Percentiles rank a stretch among this genome's conserved stretches.
phyloP scores from a whole-genome alignment of 495 filamentous ascomycete genomes.

The Xylaria bambusicola region DNA sequence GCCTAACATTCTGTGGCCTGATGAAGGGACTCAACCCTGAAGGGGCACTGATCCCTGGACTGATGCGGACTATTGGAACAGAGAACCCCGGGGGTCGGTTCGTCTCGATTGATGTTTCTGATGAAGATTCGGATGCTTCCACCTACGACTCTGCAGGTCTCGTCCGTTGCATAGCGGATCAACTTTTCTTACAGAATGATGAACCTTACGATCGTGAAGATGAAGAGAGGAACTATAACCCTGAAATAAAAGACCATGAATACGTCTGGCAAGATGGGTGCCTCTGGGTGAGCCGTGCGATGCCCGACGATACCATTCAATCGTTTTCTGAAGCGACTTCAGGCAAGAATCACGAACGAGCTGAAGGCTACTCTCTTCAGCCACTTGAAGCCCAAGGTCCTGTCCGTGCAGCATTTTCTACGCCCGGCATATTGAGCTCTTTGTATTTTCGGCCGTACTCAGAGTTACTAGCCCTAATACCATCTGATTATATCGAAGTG shows the following conservation, averaged over 20 bases:
- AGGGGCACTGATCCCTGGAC: slow-evolving; percentile 29
- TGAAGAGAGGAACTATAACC: slow-evolving; percentile 2
- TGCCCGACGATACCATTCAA: slow-evolving; percentile 26
- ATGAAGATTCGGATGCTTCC: neutral
- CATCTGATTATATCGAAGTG: slow-evolving; percentile 35
- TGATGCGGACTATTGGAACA: slow-evolving; percentile 29
- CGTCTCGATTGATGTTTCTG: slow-evolving; percentile 31
- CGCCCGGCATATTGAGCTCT: slow-evolving; percentile 23
- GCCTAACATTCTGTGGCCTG: slow-evolving; percentile 33
- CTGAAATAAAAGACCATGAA: slow-evolving; percentile 21
- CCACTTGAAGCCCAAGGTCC: slow-evolving; percentile 19
- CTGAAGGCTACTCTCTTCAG: slow-evolving; percentile 11
- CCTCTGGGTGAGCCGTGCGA: slow-evolving; percentile 32
- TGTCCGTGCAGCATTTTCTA: slow-evolving; percentile 18
- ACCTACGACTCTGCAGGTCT: neutral
- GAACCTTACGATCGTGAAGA: slow-evolving; percentile 18
- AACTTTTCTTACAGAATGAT: slow-evolving; percentile 3
- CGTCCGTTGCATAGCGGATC: slow-evolving; percentile 6
- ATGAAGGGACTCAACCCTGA: slow-evolving; percentile 28
- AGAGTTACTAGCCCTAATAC: slow-evolving; percentile 11
- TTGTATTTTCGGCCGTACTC: slow-evolving; percentile 25
- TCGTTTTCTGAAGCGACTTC: slow-evolving; percentile 2
- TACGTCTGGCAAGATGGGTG: slow-evolving; percentile 34
- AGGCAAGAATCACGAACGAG: neutral
- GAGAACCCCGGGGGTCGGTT: slow-evolving; percentile 31